Base-by-base conservation (phyloP, 768 basidiomycete species). In the Jaapia argillacea region DNA sequence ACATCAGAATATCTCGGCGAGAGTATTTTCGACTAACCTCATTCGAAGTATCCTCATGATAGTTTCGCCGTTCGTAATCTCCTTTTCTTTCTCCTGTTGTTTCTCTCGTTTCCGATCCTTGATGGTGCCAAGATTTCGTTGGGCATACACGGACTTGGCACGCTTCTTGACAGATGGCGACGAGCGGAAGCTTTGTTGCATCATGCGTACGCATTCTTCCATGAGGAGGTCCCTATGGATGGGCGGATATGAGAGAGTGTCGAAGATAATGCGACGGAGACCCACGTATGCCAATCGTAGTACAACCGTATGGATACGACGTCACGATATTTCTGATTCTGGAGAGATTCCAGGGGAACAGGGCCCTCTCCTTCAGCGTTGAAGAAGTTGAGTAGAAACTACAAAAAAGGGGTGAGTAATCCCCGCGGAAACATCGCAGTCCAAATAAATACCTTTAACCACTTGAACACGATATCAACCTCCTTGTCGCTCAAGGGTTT, bases 401-500 rank as follows among this genome's bases (percentile, higher is more conserved):
- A 48, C 3, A 49, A 24, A 36, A 16, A 14, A 36, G 46, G 26
- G 46, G 40, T 27, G 42, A 44, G 21, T 27, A 40, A 5, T 10
- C 37, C 4, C 4, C 40, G 5, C 20, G 23, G 45, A 24, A 45
- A 48, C 16, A 55, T 41, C 14, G 4, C 18, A 10, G 22, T 5
- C n/a, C n/a, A n/a, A n/a, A 24, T 14, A 45, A 62, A 14, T 45
- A 87, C 92, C 79, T 92, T 93, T 43, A 98, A 60, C 90, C 96
- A 97, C 59, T 92, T 94, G 68, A 97, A 90, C n/a, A 93, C 94
- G 46, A 97, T 84, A 58, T 98, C 96, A 27, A 98, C 86, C 65
- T 97, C 96, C 63, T 94, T 93, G 55, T 98, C 96, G 22, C 74
- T 81, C 57, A 99, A 60, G 1, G 92, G 84, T 52, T 87, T 85